These are phyloP conservation scores for Colletotrichum orbiculare DNA, from an alignment of 2,329 filamentous ascomycete genomes.

Conservation along the genomic window DNA sequence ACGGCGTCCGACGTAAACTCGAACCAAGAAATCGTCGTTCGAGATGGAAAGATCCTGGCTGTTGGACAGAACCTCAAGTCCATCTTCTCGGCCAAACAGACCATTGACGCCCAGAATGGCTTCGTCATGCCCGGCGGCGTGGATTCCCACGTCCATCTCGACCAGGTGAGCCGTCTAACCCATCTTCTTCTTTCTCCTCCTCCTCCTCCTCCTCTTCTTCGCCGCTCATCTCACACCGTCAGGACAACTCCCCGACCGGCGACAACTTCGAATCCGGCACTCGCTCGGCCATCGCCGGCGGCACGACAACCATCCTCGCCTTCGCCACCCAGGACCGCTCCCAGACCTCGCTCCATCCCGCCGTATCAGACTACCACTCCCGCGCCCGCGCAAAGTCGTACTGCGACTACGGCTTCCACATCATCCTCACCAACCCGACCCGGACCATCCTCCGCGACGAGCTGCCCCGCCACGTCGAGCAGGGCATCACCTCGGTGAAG, in stretches of 20 bases:
- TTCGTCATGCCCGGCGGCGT: constrained; percentile 49
- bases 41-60: constrained; percentile 23
- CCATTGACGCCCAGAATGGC: constrained; percentile 24
- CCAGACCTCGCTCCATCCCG: constrained; percentile 56
- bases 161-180: constrained; percentile 44
- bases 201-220: constrained; percentile 45
- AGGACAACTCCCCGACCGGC: constrained; percentile 28
- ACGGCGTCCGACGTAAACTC: constrained; percentile 26
- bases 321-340: constrained; percentile 66
- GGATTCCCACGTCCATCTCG: constrained; percentile 53
- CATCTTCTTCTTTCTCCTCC: no score
- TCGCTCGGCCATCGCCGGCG: constrained; percentile 66
- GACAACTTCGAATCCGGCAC: constrained; percentile 57
- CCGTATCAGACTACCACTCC: constrained; percentile 58
- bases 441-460: constrained; percentile 52
- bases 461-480: constrained; percentile 44
- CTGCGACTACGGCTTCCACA: constrained; percentile 68
- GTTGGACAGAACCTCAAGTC: constrained; percentile 14
- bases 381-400: constrained; percentile 58
- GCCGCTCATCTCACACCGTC: constrained; percentile 37
- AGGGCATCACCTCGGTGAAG: constrained; percentile 60
- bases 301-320: constrained; percentile 67
- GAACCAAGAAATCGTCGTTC: constrained; percentile 23
- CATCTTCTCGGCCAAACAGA: constrained; percentile 7
- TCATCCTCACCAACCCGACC: constrained; percentile 60